phyloP scores from a whole-genome alignment of 768 basidiomycete genomes.

The Tricholoma bakamatsutake region DNA sequence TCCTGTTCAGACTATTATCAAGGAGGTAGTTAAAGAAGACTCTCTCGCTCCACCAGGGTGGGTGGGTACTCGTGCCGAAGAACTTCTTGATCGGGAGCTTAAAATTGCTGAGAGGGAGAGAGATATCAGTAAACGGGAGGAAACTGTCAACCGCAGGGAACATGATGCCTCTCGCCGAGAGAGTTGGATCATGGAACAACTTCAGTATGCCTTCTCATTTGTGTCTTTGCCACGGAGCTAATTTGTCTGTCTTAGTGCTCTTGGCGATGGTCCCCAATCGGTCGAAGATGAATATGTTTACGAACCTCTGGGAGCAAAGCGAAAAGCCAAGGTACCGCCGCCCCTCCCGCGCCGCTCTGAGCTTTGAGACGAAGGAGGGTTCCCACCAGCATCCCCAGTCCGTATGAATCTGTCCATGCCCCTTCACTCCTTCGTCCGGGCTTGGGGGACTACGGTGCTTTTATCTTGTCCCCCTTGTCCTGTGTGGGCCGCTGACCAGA shows the following conservation, averaged over 20 bases:
- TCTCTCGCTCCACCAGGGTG: conserved; percentile 76
- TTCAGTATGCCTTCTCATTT: conserved; percentile 52
- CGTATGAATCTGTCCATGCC: conserved; percentile 55
- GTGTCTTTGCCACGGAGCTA: not conserved
- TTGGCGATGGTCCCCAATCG: conserved; percentile 59
- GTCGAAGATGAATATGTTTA: conserved; percentile 81
- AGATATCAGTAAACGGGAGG: conserved; percentile 83
- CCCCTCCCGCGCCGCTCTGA: conserved; percentile 82
- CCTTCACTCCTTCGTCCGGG: conserved; percentile 80
- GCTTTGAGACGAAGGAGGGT: conserved; percentile 92
- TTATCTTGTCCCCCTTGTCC: conserved; percentile 74
- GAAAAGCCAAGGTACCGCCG: conserved; percentile 89
- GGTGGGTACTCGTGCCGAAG: conserved; percentile 71
- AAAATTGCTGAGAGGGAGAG: conserved; percentile 82
- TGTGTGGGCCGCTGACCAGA: conserved; percentile 33
- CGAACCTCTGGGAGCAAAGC: conserved; percentile 61
- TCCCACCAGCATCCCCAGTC: conserved; percentile 53
- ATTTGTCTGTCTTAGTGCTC: conserved; percentile 36
- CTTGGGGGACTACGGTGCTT: conserved; percentile 81
- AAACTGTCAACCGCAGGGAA: conserved; percentile 78
- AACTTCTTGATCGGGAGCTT: conserved; percentile 78
- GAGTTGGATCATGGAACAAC: conserved; percentile 89
- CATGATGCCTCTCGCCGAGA: conserved; percentile 85
- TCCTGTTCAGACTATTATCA: conserved; percentile 74
- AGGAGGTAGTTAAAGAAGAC: conserved; percentile 82